Evolutionary conservation across 495 filamentous ascomycete species (phyloP).

Genomic region (Aspergillus egyptiacus): DNA sequence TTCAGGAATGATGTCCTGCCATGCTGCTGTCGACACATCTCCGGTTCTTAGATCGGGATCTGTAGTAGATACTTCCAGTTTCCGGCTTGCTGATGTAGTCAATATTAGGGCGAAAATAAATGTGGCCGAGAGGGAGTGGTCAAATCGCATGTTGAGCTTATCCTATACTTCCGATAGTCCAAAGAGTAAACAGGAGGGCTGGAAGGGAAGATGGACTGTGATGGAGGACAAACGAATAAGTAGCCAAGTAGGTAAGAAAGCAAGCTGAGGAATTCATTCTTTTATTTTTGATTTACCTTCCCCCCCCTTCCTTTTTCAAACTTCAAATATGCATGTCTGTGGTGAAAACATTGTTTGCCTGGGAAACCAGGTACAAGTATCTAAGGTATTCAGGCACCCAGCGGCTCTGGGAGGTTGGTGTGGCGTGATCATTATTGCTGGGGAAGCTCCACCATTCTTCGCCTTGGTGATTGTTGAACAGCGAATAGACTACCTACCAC

Average conservation of each 20-base stretch:
- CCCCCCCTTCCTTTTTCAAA: conserved; percentile 14
- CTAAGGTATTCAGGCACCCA: conserved; percentile 4
- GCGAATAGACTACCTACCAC: neutral
- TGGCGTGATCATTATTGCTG: conserved; percentile 13
- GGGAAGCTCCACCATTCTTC: neutral
- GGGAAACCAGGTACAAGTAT: neutral
- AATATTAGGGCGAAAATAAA: conserved; percentile 39
- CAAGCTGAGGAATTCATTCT: neutral
- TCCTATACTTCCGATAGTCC: neutral
- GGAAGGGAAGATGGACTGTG: neutral
- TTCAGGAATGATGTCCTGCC: conserved; percentile 40
- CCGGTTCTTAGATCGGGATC: conserved; percentile 46
- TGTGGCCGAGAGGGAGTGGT: conserved; percentile 23
- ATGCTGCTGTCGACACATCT: conserved; percentile 47
- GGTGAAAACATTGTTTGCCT: neutral
- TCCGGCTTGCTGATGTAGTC: conserved; percentile 48
- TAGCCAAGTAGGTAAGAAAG: neutral
- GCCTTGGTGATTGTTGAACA: neutral
- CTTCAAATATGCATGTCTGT: conserved; percentile 10
- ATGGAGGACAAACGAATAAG: neutral
- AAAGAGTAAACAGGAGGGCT: neutral
- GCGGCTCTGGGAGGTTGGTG: neutral
- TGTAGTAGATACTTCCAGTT: conserved; percentile 34
- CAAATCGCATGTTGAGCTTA: conserved; percentile 30
- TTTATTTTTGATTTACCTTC: neutral